These are phyloP conservation scores for Paraphaeosphaeria sporulosa DNA, from an alignment of 2,329 filamentous ascomycete genomes.

Conservation along the genomic window DNA sequence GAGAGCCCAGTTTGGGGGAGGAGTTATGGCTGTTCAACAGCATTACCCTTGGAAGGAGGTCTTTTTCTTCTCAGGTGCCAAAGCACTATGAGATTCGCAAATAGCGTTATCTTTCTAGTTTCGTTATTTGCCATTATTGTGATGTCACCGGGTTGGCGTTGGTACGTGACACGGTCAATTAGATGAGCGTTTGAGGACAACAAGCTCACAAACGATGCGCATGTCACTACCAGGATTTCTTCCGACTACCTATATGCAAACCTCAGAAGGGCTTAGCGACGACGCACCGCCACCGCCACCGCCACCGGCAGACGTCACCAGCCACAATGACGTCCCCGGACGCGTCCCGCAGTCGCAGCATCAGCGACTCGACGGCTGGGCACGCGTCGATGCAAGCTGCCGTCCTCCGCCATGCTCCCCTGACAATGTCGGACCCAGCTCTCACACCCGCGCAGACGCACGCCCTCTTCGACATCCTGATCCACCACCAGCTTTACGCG, in stretches of 20 bases:
- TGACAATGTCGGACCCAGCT: constrained; percentile 28
- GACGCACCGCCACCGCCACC: too few species aligned
- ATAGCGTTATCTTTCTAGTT: not conserved
- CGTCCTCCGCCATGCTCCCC: constrained; percentile 11
- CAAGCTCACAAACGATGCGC: not conserved
- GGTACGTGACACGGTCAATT: not conserved
- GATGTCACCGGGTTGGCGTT: too few species aligned
- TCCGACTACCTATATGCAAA: not conserved
- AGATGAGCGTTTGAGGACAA: not conserved
- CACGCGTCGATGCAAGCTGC: not conserved
- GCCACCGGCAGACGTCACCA: not conserved
- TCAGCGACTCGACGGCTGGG: not conserved
- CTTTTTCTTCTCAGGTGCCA: too few species aligned
- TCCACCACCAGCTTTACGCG: constrained; percentile 62
- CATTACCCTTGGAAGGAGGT: too few species aligned
- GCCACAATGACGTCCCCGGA: not conserved
- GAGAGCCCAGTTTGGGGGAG: too few species aligned
- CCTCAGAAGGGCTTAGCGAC: not conserved
- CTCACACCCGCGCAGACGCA: constrained; percentile 57
- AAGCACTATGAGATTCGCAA: not conserved
- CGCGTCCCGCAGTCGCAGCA: not conserved
- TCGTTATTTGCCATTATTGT: too few species aligned
- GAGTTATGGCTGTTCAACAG: too few species aligned
- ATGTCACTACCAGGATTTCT: not conserved
- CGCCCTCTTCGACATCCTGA: constrained; percentile 63